A percentile compares a stretch with the other conserved stretches of the same genome.
These are phyloP conservation scores for Tulasnella sp. DNA, from an alignment of 768 basidiomycete genomes.

Conservation along the genomic window DNA sequence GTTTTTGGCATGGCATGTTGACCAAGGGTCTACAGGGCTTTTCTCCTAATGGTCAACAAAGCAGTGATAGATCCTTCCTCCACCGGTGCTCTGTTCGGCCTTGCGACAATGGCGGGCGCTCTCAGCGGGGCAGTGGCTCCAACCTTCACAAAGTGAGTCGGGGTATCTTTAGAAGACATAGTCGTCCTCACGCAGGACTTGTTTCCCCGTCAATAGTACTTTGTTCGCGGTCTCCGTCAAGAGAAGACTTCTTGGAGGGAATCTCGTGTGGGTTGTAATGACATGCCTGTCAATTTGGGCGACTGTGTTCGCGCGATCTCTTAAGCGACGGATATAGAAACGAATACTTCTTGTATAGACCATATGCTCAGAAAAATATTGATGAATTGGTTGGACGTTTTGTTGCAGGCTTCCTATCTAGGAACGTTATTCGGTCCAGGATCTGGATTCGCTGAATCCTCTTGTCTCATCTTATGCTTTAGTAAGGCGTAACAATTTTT, in stretches of 20 bases:
- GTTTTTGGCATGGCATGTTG: neutral
- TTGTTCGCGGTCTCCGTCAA: neutral
- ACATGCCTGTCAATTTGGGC: neutral
- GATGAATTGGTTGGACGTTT: neutral
- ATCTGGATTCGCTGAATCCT: too few relatives aligned
- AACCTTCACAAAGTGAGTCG: too few relatives aligned
- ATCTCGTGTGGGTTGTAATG: neutral
- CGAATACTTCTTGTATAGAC: too few relatives aligned
- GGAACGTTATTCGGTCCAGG: too few relatives aligned
- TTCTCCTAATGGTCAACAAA: neutral
- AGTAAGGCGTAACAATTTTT: too few relatives aligned
- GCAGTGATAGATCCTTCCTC: neutral
- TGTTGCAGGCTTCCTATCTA: too few relatives aligned
- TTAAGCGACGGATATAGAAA: neutral
- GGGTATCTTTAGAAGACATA: neutral
- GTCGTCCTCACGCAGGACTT: neutral
- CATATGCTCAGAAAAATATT: neutral
- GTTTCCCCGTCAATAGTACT: neutral
- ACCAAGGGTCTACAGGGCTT: neutral
- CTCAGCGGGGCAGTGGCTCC: too few relatives aligned
- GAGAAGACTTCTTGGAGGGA: neutral
- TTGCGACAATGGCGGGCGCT: neutral
- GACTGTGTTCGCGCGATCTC: neutral
- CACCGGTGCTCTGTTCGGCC: conserved; percentile 7
- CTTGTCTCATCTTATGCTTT: too few relatives aligned